A percentile compares a stretch with the other conserved stretches of the same genome.
Evolutionary conservation across 2,329 filamentous ascomycete genomes (phyloP).

Genomic region (Fusarium anthophilum): DNA sequence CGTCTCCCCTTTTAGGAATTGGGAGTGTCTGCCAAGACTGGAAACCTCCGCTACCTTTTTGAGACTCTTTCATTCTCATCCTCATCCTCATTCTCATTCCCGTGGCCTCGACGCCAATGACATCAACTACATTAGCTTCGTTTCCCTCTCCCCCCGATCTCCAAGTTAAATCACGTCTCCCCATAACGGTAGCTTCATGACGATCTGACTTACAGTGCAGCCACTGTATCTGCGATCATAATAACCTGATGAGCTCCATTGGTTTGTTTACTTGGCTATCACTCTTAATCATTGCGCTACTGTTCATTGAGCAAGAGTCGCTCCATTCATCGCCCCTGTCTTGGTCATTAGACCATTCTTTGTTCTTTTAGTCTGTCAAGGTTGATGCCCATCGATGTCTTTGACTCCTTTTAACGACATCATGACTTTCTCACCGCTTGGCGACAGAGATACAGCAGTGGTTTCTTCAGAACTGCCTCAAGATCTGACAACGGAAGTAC

Average conservation of each 20-base stretch:
- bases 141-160: conserved; percentile 2
- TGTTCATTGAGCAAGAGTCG: conserved; percentile 1
- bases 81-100: conserved; percentile 2
- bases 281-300: not conserved
- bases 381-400: not conserved
- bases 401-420: conserved; percentile 20
- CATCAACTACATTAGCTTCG: conserved; percentile 21
- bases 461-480: not conserved
- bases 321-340: conserved; percentile 4
- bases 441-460: not conserved
- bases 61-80: conserved; percentile 3
- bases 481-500: not conserved
- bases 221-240: not conserved
- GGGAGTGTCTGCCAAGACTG: conserved; percentile 6
- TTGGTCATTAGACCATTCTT: conserved; percentile 25
- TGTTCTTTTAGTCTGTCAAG: not conserved
- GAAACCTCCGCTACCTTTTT: conserved; percentile 5
- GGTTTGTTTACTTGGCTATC: conserved; percentile 14
- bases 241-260: not conserved
- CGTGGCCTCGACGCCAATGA: conserved; percentile 35
- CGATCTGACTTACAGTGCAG: conserved; percentile 10
- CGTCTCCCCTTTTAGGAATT: conserved; percentile 13
- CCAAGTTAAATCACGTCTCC: conserved; percentile 4
- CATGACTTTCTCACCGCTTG: conserved; percentile 17
- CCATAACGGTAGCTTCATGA: conserved; percentile 7